These are phyloP conservation scores for Diversispora epigaea DNA, from an alignment of 192 early-diverging fungal species.

Conservation along the genomic window DNA sequence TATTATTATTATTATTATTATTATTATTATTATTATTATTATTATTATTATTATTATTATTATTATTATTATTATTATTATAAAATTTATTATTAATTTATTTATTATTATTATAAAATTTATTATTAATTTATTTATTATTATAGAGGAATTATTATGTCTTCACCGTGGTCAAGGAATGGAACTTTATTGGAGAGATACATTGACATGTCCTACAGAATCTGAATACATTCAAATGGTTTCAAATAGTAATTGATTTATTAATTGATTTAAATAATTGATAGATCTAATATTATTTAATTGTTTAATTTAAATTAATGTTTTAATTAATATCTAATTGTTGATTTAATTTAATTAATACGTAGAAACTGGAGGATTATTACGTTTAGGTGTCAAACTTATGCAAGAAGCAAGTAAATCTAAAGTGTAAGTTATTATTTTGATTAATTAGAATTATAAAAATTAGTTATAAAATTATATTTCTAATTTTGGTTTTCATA, in stretches of 20 bases:
- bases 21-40: conserved; percentile 8
- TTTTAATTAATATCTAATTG: not conserved
- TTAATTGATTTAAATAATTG: too few relatives aligned
- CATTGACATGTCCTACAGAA: conserved; percentile 85
- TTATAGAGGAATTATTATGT: conserved; percentile 77
- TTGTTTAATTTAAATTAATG: not conserved
- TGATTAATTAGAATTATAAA: not conserved
- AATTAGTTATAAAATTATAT: not conserved
- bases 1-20: not conserved
- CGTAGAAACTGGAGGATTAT: conserved; percentile 93
- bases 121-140: conserved; percentile 7
- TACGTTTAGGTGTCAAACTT: conserved; percentile 88
- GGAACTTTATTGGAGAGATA: conserved; percentile 97
- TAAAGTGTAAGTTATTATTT: conserved; percentile 29
- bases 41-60: not conserved
- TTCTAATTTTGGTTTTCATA: not conserved
- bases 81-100: not conserved
- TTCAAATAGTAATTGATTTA: conserved; percentile 67
- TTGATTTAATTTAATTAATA: not conserved
- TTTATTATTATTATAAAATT: not conserved
- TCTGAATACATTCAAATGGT: conserved; percentile 95
- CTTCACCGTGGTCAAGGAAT: conserved; percentile 96
- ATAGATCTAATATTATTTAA: conserved; percentile 25
- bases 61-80: not conserved
- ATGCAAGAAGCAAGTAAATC: conserved; percentile 78